Percentiles rank a stretch among this genome's conserved stretches.
phyloP scores from a whole-genome alignment of 2,329 filamentous ascomycete species.

The Fusarium musae region DNA sequence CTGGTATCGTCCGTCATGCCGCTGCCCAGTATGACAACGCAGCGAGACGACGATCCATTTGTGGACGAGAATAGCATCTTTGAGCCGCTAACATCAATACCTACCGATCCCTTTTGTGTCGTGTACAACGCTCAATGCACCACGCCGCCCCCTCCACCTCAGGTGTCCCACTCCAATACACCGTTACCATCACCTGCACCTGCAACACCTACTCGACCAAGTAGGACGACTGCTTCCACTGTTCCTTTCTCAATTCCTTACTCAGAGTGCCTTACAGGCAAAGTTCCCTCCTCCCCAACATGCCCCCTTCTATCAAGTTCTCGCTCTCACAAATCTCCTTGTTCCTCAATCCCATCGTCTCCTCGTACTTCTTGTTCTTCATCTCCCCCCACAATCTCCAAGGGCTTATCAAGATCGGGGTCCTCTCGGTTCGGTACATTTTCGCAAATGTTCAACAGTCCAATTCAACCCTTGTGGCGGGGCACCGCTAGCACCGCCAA shows the following conservation, averaged over 20 bases:
- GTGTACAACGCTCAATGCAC: conserved; percentile 42
- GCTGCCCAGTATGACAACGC: conserved; percentile 24
- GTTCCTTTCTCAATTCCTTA: conserved; percentile 27
- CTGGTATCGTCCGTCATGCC: conserved; percentile 29
- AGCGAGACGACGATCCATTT: conserved; percentile 37
- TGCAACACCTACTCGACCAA: conserved; percentile 34
- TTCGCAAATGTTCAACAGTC: conserved; percentile 43
- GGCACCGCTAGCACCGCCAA: conserved; percentile 25
- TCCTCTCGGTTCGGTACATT: conserved; percentile 38
- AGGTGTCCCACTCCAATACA: conserved; percentile 26
- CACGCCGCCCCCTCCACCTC: conserved; percentile 34
- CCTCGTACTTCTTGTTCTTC: conserved; percentile 41
- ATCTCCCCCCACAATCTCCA: conserved; percentile 41
- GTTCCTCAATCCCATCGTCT: conserved; percentile 34
- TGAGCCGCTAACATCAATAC: conserved; percentile 36
- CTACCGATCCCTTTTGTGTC: conserved; percentile 34
- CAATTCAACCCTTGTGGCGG: conserved; percentile 43
- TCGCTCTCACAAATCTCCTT: conserved; percentile 9
- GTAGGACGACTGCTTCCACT: conserved; percentile 11
- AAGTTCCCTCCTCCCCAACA: conserved; percentile 30
- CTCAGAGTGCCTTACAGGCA: conserved; percentile 15
- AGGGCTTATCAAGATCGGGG: conserved; percentile 44
- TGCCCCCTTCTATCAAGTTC: conserved; percentile 13
- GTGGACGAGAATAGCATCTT: conserved; percentile 41
- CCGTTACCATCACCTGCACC: conserved; percentile 12